Evolutionary conservation across 2,329 filamentous ascomycete genomes (phyloP), one percentile per base, ranked within the genome.

Genomic region (Diplodia corticola): DNA sequence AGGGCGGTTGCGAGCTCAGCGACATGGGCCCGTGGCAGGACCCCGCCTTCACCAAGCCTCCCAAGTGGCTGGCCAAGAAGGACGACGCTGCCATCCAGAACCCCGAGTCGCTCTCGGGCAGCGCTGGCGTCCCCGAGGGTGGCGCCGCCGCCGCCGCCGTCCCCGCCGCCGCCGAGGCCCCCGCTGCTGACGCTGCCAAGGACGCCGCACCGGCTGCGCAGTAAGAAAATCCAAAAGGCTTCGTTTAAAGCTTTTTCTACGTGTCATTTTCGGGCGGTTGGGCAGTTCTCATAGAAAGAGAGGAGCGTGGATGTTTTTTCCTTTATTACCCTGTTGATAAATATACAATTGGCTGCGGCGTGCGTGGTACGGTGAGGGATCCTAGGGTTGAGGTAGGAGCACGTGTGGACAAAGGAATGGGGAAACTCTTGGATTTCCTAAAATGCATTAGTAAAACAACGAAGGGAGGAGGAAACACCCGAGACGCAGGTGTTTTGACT

Each of bases 1-100:
- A 83, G 37, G 92, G 91, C 67, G 93, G 93, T 69, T 99, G 95
- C 80, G 82, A 86, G 78, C 81, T 96, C 74, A 96, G 92, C 80
- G 93, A 99, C 77, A 88, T 88, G 68, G 95, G 95, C 63, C 95
- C 95, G 63, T 99, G 95, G 95, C 85, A 86, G 71, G 91, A 94
- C 69, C 73, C 85, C 30, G 77, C 90, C 79, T 93, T 85, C 83
- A 81, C 85, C 64, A 87, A 82, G 74, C 84, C 89, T 49, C 78
- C 81, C 55, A 81, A 80, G 72, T 83, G 81, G 80, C 78, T 78
- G 75, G 74, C 78, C 71, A 71, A 71, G 67, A 67, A 68, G 44
- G 69, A 69, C 60, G 69, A 69, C 6, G 24, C 51, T 13, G 35
- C 49, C 59, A 76, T 76, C 65, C 71, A 76, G 60, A 76, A 78